phyloP scores from a whole-genome alignment of 495 filamentous ascomycete genomes.

The Neurospora sp. region DNA sequence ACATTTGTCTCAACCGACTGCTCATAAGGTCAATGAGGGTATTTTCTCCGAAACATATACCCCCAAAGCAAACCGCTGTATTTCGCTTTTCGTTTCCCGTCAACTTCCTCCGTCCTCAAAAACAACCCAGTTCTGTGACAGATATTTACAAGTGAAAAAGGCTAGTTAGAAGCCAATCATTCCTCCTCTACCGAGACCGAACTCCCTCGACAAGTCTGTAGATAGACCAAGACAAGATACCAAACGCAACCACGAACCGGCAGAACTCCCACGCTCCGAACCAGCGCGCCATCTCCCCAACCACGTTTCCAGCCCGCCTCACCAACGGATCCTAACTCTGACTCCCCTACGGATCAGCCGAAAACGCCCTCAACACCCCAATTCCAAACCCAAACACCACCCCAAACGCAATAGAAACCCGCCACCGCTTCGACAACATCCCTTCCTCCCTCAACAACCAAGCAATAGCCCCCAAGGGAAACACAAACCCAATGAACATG shows the following conservation, averaged over 20 bases:
- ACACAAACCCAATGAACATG: slow-evolving; percentile 85
- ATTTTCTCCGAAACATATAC: neutral
- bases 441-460: slow-evolving; percentile 85
- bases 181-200: neutral
- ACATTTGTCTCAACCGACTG: neutral
- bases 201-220: neutral
- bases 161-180: neutral
- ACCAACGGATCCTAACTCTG: neutral
- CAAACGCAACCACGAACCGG: neutral
- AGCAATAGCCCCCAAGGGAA: slow-evolving; percentile 74
- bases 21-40: neutral
- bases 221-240: neutral
- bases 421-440: slow-evolving; percentile 71
- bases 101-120: neutral
- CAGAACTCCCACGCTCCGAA: neutral
- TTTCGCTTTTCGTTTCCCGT: neutral
- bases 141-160: neutral
- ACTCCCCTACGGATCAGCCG: slow-evolving; percentile 17
- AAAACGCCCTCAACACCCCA: slow-evolving; percentile 31
- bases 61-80: neutral
- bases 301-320: neutral
- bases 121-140: neutral
- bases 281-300: neutral
- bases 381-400: slow-evolving; percentile 44
- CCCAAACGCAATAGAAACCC: slow-evolving; percentile 74